These are phyloP conservation scores for Neonectria magnoliae DNA, from an alignment of 2,329 filamentous ascomycete species.

Conservation along the genomic window DNA sequence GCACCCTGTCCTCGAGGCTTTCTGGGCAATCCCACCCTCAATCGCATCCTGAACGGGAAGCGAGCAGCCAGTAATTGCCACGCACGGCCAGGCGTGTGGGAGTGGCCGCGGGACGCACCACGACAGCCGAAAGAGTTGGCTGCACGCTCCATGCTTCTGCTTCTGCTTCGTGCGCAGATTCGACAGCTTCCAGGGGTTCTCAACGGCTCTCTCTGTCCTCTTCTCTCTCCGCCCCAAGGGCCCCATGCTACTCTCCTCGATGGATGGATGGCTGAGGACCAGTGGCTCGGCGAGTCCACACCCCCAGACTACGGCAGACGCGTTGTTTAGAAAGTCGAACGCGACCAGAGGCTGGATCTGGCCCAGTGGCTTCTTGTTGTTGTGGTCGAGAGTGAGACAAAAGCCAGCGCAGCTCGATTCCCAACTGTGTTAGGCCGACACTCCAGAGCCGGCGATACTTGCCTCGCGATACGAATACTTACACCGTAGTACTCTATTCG, in stretches of 20 bases:
- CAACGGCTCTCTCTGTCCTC: conserved; percentile 2
- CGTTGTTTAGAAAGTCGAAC: conserved; percentile 29
- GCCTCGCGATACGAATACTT: neutral
- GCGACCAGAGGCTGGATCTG: conserved; percentile 29
- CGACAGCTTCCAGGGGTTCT: neutral
- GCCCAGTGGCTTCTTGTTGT: conserved; percentile 34
- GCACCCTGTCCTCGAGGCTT: conserved; percentile 9
- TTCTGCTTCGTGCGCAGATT: neutral
- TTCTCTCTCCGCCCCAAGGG: neutral
- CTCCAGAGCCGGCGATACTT: neutral
- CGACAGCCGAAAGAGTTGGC: conserved; percentile 11
- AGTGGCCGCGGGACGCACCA: conserved; percentile 28
- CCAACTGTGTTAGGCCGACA: conserved; percentile 2
- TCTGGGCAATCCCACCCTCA: conserved; percentile 13
- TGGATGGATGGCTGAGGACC: conserved; percentile 4
- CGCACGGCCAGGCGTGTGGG: conserved; percentile 32
- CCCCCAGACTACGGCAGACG: conserved; percentile 24
- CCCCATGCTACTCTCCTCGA: neutral
- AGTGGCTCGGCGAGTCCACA: conserved; percentile 15
- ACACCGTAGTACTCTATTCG: neutral
- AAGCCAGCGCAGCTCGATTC: conserved; percentile 10
- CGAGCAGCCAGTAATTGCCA: conserved; percentile 12
- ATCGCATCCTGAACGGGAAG: conserved; percentile 15
- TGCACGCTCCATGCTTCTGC: conserved; percentile 8
- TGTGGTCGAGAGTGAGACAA: conserved; percentile 43